A percentile compares a stretch with the other conserved stretches of the same genome.
phyloP scores from a whole-genome alignment of 352 stramenopile species.

The Phytophthora pisi region DNA sequence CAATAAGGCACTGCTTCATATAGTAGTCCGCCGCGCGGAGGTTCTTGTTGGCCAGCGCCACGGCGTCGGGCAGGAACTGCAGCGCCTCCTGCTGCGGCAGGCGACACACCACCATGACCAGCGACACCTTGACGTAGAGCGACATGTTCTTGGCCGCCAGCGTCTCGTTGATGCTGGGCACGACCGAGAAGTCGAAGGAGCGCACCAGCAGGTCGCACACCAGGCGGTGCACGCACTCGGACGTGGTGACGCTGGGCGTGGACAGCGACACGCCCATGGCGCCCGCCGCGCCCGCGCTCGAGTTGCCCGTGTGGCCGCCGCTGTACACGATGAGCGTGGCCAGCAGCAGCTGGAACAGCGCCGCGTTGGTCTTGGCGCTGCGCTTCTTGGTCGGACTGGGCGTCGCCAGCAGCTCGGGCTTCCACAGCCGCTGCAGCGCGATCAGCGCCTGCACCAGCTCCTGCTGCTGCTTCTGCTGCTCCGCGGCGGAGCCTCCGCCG shows the following conservation, averaged over 20 bases:
- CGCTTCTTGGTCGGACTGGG: constrained; percentile 20
- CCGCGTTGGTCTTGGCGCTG: constrained; percentile 38
- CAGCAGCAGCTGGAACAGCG: constrained; percentile 70
- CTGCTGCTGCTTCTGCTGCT: constrained; percentile 46
- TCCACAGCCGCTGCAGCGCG: constrained; percentile 63
- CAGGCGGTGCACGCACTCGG: constrained; percentile 71
- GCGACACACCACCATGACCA: constrained; percentile 72
- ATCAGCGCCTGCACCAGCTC: constrained; percentile 64
- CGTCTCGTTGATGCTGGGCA: constrained; percentile 59
- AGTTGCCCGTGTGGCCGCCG: constrained; percentile 43
- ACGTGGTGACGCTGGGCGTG: constrained; percentile 53
- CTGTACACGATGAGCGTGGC: constrained; percentile 75
- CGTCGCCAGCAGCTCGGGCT: constrained; percentile 38
- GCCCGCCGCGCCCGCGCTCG: constrained; percentile 24
- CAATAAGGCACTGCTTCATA: constrained; percentile 78
- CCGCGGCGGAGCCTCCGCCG: constrained; percentile 28
- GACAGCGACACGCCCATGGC: constrained; percentile 60
- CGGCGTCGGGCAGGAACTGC: constrained; percentile 68
- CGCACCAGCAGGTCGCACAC: constrained; percentile 75
- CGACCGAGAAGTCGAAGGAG: constrained; percentile 75
- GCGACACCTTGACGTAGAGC: constrained; percentile 68
- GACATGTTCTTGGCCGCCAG: constrained; percentile 60
- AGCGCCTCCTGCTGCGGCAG: constrained; percentile 61
- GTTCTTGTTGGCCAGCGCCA: constrained; percentile 67
- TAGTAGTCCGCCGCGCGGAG: constrained; percentile 76